Evolutionary conservation across 306 rosid species (phyloP).

Genomic region (Ormosia emarginata): DNA sequence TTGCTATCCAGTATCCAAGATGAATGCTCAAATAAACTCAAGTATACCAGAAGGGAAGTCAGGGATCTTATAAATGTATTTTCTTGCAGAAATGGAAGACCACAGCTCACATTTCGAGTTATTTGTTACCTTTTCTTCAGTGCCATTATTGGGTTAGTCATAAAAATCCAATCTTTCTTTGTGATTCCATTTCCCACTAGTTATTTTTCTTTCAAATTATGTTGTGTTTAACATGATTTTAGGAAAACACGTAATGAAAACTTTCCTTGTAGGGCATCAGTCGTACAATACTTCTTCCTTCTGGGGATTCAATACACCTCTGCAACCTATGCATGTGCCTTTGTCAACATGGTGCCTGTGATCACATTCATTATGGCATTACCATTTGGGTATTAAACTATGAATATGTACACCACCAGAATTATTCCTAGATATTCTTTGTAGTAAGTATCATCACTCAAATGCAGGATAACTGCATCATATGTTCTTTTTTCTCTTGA

Average conservation of each 20-base stretch:
- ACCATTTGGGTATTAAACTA: conserved; percentile 54
- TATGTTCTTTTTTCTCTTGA: neutral
- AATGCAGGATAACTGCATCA: neutral
- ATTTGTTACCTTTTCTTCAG: conserved; percentile 78
- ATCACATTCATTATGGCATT: conserved; percentile 65
- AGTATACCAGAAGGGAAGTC: neutral
- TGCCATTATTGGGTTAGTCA: conserved; percentile 77
- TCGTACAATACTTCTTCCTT: conserved; percentile 65
- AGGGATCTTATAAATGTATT: neutral
- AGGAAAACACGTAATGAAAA: neutral
- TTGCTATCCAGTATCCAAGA: conserved; percentile 6
- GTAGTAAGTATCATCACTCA: neutral
- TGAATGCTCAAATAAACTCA: neutral
- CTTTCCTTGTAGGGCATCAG: conserved; percentile 42
- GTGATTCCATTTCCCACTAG: neutral
- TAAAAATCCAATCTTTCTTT: neutral
- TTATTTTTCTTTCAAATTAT: neutral
- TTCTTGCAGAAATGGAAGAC: conserved; percentile 62
- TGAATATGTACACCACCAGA: neutral
- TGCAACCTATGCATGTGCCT: conserved; percentile 70
- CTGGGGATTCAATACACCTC: conserved; percentile 70
- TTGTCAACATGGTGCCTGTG: conserved; percentile 63
- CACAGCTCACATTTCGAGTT: conserved; percentile 56
- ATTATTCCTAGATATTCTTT: neutral
- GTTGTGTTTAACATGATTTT: neutral